These are phyloP conservation scores for Kwoniella pini DNA, from an alignment of 768 basidiomycete genomes.

Conservation along the genomic window DNA sequence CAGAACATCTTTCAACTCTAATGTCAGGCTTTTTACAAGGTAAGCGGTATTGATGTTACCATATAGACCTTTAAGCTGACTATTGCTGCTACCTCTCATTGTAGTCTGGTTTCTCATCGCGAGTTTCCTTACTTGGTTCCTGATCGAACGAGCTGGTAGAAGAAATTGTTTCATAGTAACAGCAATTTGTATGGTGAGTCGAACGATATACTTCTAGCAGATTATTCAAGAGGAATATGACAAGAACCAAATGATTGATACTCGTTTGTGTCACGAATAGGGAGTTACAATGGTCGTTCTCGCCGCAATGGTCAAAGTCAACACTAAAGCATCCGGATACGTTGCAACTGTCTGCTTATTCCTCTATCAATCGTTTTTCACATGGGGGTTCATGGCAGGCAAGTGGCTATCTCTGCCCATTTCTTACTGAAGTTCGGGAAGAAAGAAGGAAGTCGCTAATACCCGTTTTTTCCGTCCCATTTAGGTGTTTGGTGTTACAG, in stretches of 20 bases:
- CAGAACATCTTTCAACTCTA: conserved; percentile 18
- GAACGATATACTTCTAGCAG: no score
- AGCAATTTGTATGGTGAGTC: conserved; percentile 26
- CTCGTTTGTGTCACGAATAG: background rate
- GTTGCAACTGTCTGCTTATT: conserved; percentile 20
- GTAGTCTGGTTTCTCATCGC: conserved; percentile 27
- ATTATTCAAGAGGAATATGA: no score
- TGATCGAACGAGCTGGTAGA: conserved; percentile 23
- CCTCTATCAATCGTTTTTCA: conserved; percentile 20
- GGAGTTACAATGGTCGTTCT: conserved; percentile 26
- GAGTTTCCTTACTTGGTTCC: conserved; percentile 16
- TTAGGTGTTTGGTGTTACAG: conserved; percentile 8
- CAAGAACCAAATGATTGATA: no score
- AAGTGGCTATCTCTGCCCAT: no score
- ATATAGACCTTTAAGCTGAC: background rate
- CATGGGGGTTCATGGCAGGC: conserved; percentile 21
- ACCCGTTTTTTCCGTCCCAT: no score
- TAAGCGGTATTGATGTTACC: background rate
- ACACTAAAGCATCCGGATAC: conserved; percentile 21
- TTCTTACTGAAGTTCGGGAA: no score
- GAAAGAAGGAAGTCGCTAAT: no score
- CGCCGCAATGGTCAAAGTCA: conserved; percentile 33
- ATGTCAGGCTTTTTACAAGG: conserved; percentile 30
- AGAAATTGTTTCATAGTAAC: conserved; percentile 24
- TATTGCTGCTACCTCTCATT: no score